These are phyloP conservation scores for Garcia nutans DNA, from an alignment of 345 rosid genomes.

Conservation along the genomic window DNA sequence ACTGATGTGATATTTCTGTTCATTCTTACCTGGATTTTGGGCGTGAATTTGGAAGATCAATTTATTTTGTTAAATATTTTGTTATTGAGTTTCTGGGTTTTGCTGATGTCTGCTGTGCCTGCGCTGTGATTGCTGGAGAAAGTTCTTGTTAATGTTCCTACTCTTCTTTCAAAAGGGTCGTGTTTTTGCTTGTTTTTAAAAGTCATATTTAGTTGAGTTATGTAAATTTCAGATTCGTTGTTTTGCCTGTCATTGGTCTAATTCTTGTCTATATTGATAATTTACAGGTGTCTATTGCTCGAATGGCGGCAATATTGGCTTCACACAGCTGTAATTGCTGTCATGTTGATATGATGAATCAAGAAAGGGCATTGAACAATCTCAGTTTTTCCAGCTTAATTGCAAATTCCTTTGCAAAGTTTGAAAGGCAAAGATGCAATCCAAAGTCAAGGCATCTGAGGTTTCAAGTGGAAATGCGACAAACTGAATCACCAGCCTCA, in stretches of 20 bases:
- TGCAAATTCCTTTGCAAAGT: constrained; percentile 28
- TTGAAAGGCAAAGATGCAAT: constrained; percentile 36
- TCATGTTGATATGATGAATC: constrained; percentile 30
- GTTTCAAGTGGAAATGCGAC: constrained; percentile 57
- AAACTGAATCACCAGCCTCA: constrained; percentile 47
- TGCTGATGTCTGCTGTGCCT: neutral
- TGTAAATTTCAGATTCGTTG: neutral
- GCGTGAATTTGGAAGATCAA: too few relatives aligned
- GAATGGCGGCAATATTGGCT: constrained; percentile 77
- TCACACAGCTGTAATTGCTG: constrained; percentile 62
- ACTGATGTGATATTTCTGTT: neutral
- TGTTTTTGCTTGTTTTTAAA: constrained; percentile 2
- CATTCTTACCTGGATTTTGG: neutral
- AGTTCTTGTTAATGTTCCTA: neutral
- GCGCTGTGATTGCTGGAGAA: neutral
- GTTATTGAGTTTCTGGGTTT: neutral
- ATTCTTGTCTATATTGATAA: constrained; percentile 1
- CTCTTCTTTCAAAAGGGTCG: constrained; percentile 4
- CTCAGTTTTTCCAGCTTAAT: constrained; percentile 55
- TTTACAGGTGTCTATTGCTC: constrained; percentile 28
- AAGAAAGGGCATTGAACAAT: constrained; percentile 42
- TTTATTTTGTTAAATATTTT: neutral
- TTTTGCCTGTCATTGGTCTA: neutral
- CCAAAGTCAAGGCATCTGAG: constrained; percentile 23
- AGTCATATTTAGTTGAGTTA: neutral